These are phyloP conservation scores for Boechera retrofracta DNA, from an alignment of 345 rosid species.

Conservation along the genomic window DNA sequence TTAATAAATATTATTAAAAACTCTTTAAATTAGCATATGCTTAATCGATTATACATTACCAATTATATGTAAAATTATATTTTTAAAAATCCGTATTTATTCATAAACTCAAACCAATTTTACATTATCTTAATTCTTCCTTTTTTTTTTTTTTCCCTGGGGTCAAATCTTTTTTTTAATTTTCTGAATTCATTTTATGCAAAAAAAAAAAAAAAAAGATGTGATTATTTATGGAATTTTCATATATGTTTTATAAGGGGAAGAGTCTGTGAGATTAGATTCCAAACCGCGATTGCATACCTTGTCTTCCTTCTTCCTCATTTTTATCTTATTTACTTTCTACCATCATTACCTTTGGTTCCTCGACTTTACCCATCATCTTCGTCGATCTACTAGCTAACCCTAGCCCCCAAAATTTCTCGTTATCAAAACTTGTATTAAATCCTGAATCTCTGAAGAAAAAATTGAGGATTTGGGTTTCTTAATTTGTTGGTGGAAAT, in stretches of 20 bases:
- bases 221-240: neutral
- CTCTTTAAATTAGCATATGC: no score
- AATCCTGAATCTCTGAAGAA: neutral
- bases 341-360: neutral
- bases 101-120: no score
- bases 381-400: slow-evolving; percentile 32
- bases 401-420: slow-evolving; percentile 36
- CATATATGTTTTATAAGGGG: no score
- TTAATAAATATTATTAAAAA: no score
- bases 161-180: no score
- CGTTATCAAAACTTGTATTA: neutral
- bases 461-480: slow-evolving; percentile 12
- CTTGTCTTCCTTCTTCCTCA: neutral
- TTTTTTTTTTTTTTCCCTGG: no score
- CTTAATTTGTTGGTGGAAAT: slow-evolving; percentile 3
- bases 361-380: neutral
- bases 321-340: neutral
- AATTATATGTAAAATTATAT: no score
- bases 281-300: slow-evolving; percentile 9
- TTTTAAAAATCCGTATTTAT: no score
- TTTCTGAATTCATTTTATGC: neutral
- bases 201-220: neutral
- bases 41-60: no score
- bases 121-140: no score
- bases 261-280: slow-evolving; percentile 21